These are phyloP conservation scores for Hyaloscypha bicolor DNA, from an alignment of 495 filamentous ascomycete genomes.

Conservation along the genomic window DNA sequence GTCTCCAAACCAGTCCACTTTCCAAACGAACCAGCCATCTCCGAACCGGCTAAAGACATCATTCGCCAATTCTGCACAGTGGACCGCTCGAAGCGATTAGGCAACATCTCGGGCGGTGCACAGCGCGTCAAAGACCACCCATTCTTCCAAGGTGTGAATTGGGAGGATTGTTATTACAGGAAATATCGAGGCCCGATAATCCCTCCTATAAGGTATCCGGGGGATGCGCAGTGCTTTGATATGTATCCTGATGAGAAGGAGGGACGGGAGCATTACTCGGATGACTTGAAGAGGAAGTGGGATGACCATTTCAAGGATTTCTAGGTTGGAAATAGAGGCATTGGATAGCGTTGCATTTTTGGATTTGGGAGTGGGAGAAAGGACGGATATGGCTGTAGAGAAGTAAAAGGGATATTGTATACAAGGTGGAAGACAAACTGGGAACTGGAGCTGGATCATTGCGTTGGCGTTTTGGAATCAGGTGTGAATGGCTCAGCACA, in stretches of 20 bases:
- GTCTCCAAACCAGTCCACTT: constrained; percentile 73
- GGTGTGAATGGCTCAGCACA: not conserved
- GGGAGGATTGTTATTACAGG: constrained; percentile 78
- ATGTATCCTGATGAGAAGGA: constrained; percentile 69
- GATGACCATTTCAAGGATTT: constrained; percentile 82
- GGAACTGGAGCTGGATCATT: not conserved
- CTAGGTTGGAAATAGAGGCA: constrained; percentile 35
- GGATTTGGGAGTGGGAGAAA: not conserved
- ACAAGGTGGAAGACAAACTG: not conserved
- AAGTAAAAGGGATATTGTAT: not conserved
- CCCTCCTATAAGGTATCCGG: constrained; percentile 75
- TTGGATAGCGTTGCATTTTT: not conserved
- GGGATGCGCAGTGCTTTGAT: constrained; percentile 90
- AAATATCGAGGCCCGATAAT: constrained; percentile 81
- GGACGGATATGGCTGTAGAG: not conserved
- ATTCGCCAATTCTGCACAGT: constrained; percentile 86
- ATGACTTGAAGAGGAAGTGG: constrained; percentile 72
- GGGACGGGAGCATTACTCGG: constrained; percentile 63
- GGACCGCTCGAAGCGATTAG: constrained; percentile 82
- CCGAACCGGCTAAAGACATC: constrained; percentile 76
- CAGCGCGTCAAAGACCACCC: constrained; percentile 81
- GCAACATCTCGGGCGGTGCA: constrained; percentile 85
- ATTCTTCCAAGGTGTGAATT: constrained; percentile 82
- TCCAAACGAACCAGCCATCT: constrained; percentile 64
- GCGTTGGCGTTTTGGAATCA: not conserved